Evolutionary conservation across 257 asterid species (phyloP), one percentile per base, ranked within the genome.

Genomic region (Forsythia suspensa): DNA sequence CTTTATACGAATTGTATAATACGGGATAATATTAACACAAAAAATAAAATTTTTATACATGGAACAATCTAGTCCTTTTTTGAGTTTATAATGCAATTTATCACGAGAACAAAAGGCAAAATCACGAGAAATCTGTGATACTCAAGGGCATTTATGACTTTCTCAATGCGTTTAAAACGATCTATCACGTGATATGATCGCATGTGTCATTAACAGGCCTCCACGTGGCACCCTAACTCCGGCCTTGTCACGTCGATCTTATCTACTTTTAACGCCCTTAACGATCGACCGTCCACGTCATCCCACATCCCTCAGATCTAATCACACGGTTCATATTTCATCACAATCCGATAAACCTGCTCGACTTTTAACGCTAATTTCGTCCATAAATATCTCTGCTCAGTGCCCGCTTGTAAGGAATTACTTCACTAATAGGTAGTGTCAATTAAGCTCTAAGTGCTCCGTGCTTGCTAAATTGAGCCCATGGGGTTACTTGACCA

Each of bases 401-500:
- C 59, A 70, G 18, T 8, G 78, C 43, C 37, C 20, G 0, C 20
- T 10, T 0, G 37, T 0, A 7, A 0, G 42, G 37, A 39, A 52
- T 24, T 24, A 24, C 37, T 24, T 10, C 39, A 3, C 69, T 3
- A 11, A 8, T 24, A 3, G 38, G 40, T 16, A 63, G 70, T 29
- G 70, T 63, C n/a, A 29, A 4, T 4, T 63, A 18, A 39, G n/a
- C 13, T 6, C 43, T 71, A 46, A 66, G 44, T 67, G 75, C 29
- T 43, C 82, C n/a, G 75, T 6, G 39, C 63, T 72, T n/a, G 66
- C 74, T 51, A 57, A 69, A 5, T 16, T 78, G 67, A 38, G 81
- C 74, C 12, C 77, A 93, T 94, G 98, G 95, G 95, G 72, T 88
- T 94, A 78, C 96, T 94, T 5, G 97, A 89, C 68, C 90, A 94